These are phyloP conservation scores for Panaeolus papilionaceus DNA, from an alignment of 768 basidiomycete species.

Conservation along the genomic window DNA sequence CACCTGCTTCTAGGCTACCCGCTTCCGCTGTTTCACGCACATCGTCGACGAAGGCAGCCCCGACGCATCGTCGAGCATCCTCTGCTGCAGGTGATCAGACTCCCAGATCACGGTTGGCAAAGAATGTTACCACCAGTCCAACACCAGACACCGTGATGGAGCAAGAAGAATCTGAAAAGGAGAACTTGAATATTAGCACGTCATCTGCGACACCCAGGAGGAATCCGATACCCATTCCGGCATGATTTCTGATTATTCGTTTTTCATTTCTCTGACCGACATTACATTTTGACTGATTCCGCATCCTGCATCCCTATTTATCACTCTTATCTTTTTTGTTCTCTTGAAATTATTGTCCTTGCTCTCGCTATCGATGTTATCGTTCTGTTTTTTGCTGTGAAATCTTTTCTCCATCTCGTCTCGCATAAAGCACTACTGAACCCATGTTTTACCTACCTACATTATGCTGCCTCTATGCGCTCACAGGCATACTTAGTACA, in stretches of 20 bases:
- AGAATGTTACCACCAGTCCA: slow-evolving; percentile 40
- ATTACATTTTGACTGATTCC: slow-evolving; percentile 6
- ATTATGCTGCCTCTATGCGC: slow-evolving; percentile 3
- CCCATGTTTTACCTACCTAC: slow-evolving; percentile 10
- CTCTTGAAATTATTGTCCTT: slow-evolving; percentile 30
- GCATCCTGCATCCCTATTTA: slow-evolving; percentile 9
- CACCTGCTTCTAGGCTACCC: slow-evolving; percentile 18
- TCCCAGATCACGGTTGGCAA: slow-evolving; percentile 38
- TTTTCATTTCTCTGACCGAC: slow-evolving; percentile 26
- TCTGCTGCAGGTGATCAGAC: slow-evolving; percentile 33
- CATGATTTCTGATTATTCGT: neutral
- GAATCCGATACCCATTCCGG: slow-evolving; percentile 37
- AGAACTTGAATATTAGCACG: slow-evolving; percentile 50
- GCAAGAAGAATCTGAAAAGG: slow-evolving; percentile 61
- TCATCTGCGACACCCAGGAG: slow-evolving; percentile 32
- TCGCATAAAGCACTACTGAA: slow-evolving; percentile 16
- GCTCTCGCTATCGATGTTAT: slow-evolving; percentile 30
- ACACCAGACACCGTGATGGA: slow-evolving; percentile 45
- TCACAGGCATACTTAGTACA: neutral
- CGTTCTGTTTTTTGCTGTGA: slow-evolving; percentile 31
- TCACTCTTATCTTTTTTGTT: slow-evolving; percentile 22
- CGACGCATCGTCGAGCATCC: slow-evolving; percentile 38
- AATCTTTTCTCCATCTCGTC: slow-evolving; percentile 18
- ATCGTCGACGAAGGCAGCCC: slow-evolving; percentile 27
- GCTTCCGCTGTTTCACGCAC: neutral